Evolutionary conservation across 202 grass and related monocot species (phyloP).

Genomic region (Schoenoplectus triqueter): DNA sequence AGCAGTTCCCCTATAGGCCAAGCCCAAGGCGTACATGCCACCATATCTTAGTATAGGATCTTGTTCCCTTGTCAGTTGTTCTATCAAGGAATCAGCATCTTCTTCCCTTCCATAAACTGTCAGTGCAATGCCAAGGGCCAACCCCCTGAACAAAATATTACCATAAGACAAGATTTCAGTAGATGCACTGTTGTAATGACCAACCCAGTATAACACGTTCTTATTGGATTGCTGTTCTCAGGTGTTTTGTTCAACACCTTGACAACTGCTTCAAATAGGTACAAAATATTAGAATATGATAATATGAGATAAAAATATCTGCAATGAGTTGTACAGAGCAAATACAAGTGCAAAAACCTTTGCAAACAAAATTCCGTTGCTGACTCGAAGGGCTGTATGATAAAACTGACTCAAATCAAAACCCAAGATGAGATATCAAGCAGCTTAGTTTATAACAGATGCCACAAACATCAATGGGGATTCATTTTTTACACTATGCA

Average conservation of each 20-base stretch:
- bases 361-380: background rate
- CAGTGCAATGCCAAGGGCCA: conserved; percentile 89
- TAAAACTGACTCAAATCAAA: conserved; percentile 10
- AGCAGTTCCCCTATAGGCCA: conserved; percentile 95
- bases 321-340: background rate
- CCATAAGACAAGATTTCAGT: conserved; percentile 21
- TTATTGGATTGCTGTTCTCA: conserved; percentile 3
- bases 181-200: background rate
- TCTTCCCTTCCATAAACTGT: conserved; percentile 98
- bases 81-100: conserved; percentile 92
- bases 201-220: background rate
- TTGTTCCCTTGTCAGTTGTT: conserved; percentile 98
- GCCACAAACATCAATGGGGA: conserved; percentile 32
- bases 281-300: conserved; percentile 1
- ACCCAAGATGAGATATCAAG: conserved; percentile 1
- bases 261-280: background rate
- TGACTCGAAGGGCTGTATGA: background rate
- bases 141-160: conserved; percentile 58
- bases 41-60: conserved; percentile 99
- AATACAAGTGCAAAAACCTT: background rate
- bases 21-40: conserved; percentile 98
- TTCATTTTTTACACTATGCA: background rate
- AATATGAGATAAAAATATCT: conserved; percentile 1
- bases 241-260: background rate
- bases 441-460: background rate